Evolutionary conservation across 208 protist genomes (phyloP).

Genomic region (Trypanosoma melophagium): DNA sequence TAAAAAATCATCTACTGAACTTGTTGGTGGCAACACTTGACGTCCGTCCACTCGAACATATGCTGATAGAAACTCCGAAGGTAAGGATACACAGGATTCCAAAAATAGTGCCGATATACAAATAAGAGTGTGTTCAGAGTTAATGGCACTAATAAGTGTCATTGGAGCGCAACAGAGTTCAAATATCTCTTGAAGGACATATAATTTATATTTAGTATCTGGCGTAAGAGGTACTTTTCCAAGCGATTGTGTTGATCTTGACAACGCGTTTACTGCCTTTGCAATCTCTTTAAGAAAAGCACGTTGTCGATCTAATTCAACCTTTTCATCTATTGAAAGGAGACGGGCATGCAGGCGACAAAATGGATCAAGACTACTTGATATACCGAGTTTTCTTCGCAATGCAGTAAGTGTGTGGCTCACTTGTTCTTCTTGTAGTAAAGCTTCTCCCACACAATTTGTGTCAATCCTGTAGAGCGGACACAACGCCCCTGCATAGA

Average conservation of each 20-base stretch:
- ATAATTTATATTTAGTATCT: conserved; percentile 68
- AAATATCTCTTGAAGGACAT: conserved; percentile 71
- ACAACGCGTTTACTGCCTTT: conserved; percentile 34
- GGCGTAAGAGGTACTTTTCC: conserved; percentile 36
- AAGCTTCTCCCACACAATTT: conserved; percentile 18
- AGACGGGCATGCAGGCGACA: conserved; percentile 72
- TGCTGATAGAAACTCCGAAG: conserved; percentile 52
- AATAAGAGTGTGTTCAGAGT: conserved; percentile 34
- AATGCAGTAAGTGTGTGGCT: conserved; percentile 29
- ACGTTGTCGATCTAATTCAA: conserved; percentile 31
- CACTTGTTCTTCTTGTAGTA: conserved; percentile 34
- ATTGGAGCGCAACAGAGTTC: conserved; percentile 51
- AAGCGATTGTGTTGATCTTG: conserved; percentile 13
- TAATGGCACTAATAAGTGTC: conserved; percentile 53
- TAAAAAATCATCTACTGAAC: conserved; percentile 36
- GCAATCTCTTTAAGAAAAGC: conserved; percentile 43
- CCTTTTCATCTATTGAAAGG: conserved; percentile 47
- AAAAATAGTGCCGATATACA: conserved; percentile 55
- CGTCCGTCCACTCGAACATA: conserved; percentile 51
- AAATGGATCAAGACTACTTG: conserved; percentile 38
- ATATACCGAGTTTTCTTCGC: conserved; percentile 37
- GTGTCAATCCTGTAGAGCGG: conserved; percentile 47
- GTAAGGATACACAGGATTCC: conserved; percentile 55
- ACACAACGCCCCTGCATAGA: conserved; percentile 47
- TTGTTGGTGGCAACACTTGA: conserved; percentile 40